These are phyloP conservation scores for Penicillium malachiteum DNA, from an alignment of 495 filamentous ascomycete genomes.

Conservation along the genomic window DNA sequence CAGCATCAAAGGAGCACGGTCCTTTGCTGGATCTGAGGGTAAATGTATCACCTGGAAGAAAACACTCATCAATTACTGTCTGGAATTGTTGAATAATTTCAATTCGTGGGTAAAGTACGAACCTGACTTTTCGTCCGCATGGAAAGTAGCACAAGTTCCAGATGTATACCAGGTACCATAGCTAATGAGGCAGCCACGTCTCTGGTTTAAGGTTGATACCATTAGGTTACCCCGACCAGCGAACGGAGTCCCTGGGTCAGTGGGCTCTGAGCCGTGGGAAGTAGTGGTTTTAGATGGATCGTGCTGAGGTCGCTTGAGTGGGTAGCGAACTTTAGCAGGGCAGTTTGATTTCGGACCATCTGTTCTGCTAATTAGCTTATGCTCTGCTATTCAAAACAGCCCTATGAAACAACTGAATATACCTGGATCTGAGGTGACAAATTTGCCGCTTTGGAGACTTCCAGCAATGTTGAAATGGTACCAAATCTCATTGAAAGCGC, in stretches of 20 bases:
- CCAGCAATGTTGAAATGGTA: constrained; percentile 82
- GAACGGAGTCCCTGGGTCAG: constrained; percentile 46
- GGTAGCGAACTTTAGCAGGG: constrained; percentile 59
- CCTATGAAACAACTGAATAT: constrained; percentile 10
- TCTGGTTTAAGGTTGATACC: constrained; percentile 49
- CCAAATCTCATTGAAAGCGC: constrained; percentile 74
- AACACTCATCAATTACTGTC: constrained; percentile 3
- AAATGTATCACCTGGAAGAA: constrained; percentile 49
- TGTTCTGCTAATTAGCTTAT: constrained; percentile 8
- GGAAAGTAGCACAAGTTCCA: constrained; percentile 71
- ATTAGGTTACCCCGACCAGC: constrained; percentile 59
- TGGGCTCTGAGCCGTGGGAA: constrained; percentile 33
- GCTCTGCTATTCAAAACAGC: neutral
- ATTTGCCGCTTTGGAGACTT: constrained; percentile 70
- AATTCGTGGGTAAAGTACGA: constrained; percentile 2
- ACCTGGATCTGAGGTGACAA: constrained; percentile 64
- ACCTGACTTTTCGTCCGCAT: constrained; percentile 49
- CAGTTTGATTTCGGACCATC: constrained; percentile 65
- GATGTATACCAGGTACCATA: constrained; percentile 65
- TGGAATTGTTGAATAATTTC: neutral
- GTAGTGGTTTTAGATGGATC: constrained; percentile 41
- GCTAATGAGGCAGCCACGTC: constrained; percentile 69
- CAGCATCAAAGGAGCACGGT: constrained; percentile 49
- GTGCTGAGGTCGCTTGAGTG: constrained; percentile 54
- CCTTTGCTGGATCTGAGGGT: constrained; percentile 61